These are phyloP conservation scores for Stylonectria norvegica DNA, from an alignment of 2,329 filamentous ascomycete genomes.

Conservation along the genomic window DNA sequence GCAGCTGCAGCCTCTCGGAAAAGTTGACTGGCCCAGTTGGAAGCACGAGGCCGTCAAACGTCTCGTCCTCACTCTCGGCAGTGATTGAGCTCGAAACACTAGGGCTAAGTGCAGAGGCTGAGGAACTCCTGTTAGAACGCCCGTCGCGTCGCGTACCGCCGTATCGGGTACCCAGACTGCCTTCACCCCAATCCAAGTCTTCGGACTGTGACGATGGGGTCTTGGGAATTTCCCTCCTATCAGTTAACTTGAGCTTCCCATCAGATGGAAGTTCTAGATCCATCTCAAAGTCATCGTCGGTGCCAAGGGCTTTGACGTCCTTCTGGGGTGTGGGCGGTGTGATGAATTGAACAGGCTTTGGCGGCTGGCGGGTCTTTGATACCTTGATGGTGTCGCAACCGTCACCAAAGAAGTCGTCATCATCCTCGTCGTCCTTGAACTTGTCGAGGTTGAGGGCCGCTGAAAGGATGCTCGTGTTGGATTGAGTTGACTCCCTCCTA, in stretches of 20 bases:
- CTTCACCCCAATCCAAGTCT: slow-evolving; percentile 91
- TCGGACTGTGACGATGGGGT: slow-evolving; percentile 61
- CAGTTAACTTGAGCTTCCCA: slow-evolving; percentile 62
- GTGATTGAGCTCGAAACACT: slow-evolving; percentile 90
- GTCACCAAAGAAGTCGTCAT: slow-evolving; percentile 63
- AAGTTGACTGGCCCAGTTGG: slow-evolving; percentile 83
- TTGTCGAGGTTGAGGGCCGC: slow-evolving; percentile 57
- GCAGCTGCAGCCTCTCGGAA: slow-evolving; percentile 69
- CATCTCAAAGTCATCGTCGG: slow-evolving; percentile 66
- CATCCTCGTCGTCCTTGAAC: slow-evolving; percentile 61
- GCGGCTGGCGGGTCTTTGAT: slow-evolving; percentile 53
- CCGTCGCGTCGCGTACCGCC: slow-evolving; percentile 79
- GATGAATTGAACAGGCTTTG: slow-evolving; percentile 51
- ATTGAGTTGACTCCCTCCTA: slow-evolving; percentile 29
- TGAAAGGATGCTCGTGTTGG: slow-evolving; percentile 35
- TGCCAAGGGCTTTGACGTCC: slow-evolving; percentile 30
- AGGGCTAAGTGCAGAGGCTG: slow-evolving; percentile 83
- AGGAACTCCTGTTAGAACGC: slow-evolving; percentile 80
- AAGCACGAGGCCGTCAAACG: slow-evolving; percentile 82
- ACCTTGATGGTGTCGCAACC: slow-evolving; percentile 65
- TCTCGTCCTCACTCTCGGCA: slow-evolving; percentile 89
- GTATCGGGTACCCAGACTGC: slow-evolving; percentile 85
- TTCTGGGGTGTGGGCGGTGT: slow-evolving; percentile 55
- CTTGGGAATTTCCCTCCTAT: slow-evolving; percentile 58
- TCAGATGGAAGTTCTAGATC: slow-evolving; percentile 70